Evolutionary conservation across 1,139 yeast genomes (phyloP), one percentile per base, ranked within the genome.

Genomic region (Geotrichum aggregatum): DNA sequence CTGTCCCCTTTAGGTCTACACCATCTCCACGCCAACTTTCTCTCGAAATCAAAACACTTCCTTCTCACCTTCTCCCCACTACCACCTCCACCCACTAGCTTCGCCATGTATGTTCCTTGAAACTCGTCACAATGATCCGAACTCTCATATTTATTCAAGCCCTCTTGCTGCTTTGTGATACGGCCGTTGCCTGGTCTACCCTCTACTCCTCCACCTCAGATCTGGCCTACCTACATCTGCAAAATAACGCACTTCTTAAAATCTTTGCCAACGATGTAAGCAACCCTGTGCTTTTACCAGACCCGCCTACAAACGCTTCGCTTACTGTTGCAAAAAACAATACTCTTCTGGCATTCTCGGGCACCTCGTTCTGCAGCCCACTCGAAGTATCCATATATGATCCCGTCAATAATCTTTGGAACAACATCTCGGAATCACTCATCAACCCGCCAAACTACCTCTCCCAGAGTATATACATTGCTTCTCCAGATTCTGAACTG

Each of bases 401-500:
- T 38, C 13, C 44, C 2, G 43, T 36, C 3, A 19, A 40, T 5
- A 47, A 61, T 43, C n/a, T 42, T 2, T 64, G 67, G 67, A 39
- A 44, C 1, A 22, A 41, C 4, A 21, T 61, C 5, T 48, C 57
- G 7, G 31, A 52, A 2, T 50, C 35, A 4, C 22, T 55, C 10
- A 48, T 49, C 26, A 44, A 52, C 42, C 36, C 35, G 6, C 61
- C 57, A 52, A 57, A 54, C 39, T 48, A 55, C 45, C 30, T 59
- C 54, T 47, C 55, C 53, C 44, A 66, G 40, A 60, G 79, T 4
- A 59, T 77, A 1, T 66, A 75, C 48, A 61, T 77, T 60, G 63
- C 76, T 7, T 71, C 77, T 0, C 63, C 71, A 18, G 71, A 69
- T 38, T 49, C 58, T 2, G 71, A 67, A 28, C 56, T 72, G 2